A percentile compares a stretch with the other conserved stretches of the same genome.
Evolutionary conservation across 495 filamentous ascomycete genomes (phyloP).

Genomic region (Annulohypoxylon bovei): DNA sequence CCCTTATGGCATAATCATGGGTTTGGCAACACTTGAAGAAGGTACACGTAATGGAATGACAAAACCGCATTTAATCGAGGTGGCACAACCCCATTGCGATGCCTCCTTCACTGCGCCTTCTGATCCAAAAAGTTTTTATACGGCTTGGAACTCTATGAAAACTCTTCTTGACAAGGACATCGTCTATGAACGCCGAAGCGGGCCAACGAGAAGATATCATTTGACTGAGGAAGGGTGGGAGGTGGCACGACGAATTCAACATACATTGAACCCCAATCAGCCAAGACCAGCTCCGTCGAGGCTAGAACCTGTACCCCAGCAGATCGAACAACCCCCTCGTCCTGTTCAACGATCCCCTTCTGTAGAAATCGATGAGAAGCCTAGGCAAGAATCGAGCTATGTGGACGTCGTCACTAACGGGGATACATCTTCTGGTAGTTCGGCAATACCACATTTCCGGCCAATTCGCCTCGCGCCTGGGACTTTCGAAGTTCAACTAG

Average conservation of each 20-base stretch:
- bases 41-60: slow-evolving; percentile 66
- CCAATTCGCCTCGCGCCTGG: slow-evolving; percentile 71
- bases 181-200: slow-evolving; percentile 71
- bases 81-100: slow-evolving; percentile 78
- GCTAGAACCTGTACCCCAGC: slow-evolving; percentile 12
- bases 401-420: slow-evolving; percentile 56
- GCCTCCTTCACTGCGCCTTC: slow-evolving; percentile 75
- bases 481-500: slow-evolving; percentile 75
- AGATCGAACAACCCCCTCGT: slow-evolving; percentile 7
- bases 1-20: slow-evolving; percentile 77
- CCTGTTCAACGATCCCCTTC: slow-evolving; percentile 27
- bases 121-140: slow-evolving; percentile 76
- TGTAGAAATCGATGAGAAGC: slow-evolving; percentile 29
- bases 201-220: slow-evolving; percentile 72
- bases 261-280: slow-evolving; percentile 47
- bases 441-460: slow-evolving; percentile 59
- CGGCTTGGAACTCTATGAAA: slow-evolving; percentile 89
- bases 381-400: slow-evolving; percentile 36
- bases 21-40: slow-evolving; percentile 69
- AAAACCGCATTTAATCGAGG: slow-evolving; percentile 73
- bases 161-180: slow-evolving; percentile 78
- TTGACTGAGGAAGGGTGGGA: slow-evolving; percentile 85
- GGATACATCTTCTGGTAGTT: slow-evolving; percentile 40
- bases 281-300: slow-evolving; percentile 28
- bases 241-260: slow-evolving; percentile 73